These are phyloP conservation scores for Collariella sp. DNA, from an alignment of 495 filamentous ascomycete genomes.

Conservation along the genomic window DNA sequence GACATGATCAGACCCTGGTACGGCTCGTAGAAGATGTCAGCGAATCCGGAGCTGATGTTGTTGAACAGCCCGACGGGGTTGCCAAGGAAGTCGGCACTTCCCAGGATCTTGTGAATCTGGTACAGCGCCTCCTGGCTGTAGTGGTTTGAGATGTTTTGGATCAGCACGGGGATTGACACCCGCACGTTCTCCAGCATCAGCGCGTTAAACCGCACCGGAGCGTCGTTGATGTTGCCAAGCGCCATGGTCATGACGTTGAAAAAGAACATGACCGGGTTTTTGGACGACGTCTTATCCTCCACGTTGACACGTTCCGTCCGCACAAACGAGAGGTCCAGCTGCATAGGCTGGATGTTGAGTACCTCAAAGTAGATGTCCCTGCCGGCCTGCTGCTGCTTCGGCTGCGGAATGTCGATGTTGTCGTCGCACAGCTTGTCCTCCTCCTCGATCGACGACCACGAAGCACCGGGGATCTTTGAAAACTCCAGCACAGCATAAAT, in stretches of 20 bases:
- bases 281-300: conserved; percentile 82
- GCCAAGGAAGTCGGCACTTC: conserved; percentile 95
- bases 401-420: conserved; percentile 82
- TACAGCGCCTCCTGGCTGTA: conserved; percentile 94
- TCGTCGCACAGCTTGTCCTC: conserved; percentile 86
- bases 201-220: conserved; percentile 84
- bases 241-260: conserved; percentile 99
- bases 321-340: conserved; percentile 93
- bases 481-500: conserved; percentile 94
- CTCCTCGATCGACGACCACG: conserved; percentile 70
- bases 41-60: conserved; percentile 92
- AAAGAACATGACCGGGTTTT: conserved; percentile 94
- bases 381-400: conserved; percentile 67
- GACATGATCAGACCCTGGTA: conserved; percentile 97
- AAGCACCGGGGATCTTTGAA: conserved; percentile 87
- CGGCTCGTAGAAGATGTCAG: conserved; percentile 97
- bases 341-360: conserved; percentile 94
- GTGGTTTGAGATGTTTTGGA: conserved; percentile 79
- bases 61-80: conserved; percentile 98
- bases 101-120: conserved; percentile 92
- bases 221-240: conserved; percentile 96
- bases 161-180: conserved; percentile 74
- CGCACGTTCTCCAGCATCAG: conserved; percentile 93
- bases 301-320: conserved; percentile 93
- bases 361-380: conserved; percentile 98